A percentile compares a stretch with the other conserved stretches of the same genome.
Evolutionary conservation across 2,329 filamentous ascomycete species (phyloP).

Genomic region (Chaetomium strumarium): DNA sequence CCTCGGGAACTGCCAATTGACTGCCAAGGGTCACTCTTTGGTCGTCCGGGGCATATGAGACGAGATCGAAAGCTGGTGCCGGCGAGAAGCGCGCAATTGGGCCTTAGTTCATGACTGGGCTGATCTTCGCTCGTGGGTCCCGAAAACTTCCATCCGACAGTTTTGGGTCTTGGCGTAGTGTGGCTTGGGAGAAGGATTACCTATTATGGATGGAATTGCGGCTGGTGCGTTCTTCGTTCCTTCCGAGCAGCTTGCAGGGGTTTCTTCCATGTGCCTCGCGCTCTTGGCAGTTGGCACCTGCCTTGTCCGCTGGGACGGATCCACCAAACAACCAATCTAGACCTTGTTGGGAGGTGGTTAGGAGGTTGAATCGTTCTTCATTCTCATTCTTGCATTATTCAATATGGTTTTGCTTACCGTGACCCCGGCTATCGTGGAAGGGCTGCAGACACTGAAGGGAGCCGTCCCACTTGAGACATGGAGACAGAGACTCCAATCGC

Average conservation of each 20-base stretch:
- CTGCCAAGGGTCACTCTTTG: constrained; percentile 16
- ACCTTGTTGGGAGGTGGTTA: neutral
- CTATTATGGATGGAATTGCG: neutral
- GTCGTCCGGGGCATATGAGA: constrained; percentile 15
- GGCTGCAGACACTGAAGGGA: constrained; percentile 38
- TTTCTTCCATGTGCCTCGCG: neutral
- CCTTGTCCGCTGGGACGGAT: neutral
- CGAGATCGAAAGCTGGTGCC: neutral
- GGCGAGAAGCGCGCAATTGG: constrained; percentile 9
- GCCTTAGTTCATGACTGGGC: neutral
- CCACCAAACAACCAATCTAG: neutral
- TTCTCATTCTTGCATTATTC: neutral
- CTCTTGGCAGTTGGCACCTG: too few species aligned
- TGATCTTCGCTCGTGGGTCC: constrained; percentile 13
- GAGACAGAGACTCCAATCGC: constrained; percentile 7
- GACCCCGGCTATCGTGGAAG: constrained; percentile 62
- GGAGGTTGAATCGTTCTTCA: neutral
- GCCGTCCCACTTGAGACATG: neutral
- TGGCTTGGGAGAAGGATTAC: neutral
- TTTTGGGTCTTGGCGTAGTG: constrained; percentile 5
- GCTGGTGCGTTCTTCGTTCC: neutral
- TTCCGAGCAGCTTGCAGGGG: neutral
- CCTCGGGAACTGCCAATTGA: constrained; percentile 30
- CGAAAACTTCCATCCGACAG: constrained; percentile 25
- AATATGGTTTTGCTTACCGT: constrained; percentile 74